Base-by-base conservation (phyloP, 139 green algal species). In the Picochlorum sp. region DNA sequence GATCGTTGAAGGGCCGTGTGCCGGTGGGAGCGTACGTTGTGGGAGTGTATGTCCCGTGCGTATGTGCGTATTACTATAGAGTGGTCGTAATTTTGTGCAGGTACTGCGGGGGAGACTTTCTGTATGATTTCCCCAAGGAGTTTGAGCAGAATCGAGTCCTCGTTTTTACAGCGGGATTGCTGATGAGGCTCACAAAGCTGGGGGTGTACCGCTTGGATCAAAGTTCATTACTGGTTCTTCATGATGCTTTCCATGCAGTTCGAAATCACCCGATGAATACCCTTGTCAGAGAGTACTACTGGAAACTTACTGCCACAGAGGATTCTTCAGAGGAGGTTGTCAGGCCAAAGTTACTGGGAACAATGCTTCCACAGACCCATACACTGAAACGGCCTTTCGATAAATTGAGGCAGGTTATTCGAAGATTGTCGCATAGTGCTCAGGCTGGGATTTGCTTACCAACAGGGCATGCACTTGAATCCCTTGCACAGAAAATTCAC, bases 201-300 rank as follows among this genome's bases (percentile, higher is more conserved):
- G 69, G 69, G 37, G 49, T 52, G 26, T 76, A 76, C 45, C 5
- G 4, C 8, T 45, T 76, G 28, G 24, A 23, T 14, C 41, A 20
- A 3, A 57, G 61, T 13, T 66, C 69, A 7, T 62, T 76, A 11
- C n/a, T 76, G 44, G 45, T 76, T 34, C 56, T 76, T 21, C 28
- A 66, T 21, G 69, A 76, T 24, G 63, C 63, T 2, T 72, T 76
- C 30, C 56, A 62, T 9, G 68, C 59, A 34, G 61, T 14, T 61
- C 70, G 70, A 34, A 76, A 76, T 67, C 70, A 76, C 45, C 70
- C 70, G 0, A 67, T 61, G 28, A 76, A 76, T 50, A 76, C 70
- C 6, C 46, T 76, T 14, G 23, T 76, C 3, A 41, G 70, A 4
- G 70, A 69, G 37, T 69, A 69, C 21, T 69, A 69, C n/a, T 69